A percentile compares a stretch with the other conserved stretches of the same genome.
phyloP scores from a whole-genome alignment of 192 early-diverging fungal genomes.

The Backusella parvicylindrica region DNA sequence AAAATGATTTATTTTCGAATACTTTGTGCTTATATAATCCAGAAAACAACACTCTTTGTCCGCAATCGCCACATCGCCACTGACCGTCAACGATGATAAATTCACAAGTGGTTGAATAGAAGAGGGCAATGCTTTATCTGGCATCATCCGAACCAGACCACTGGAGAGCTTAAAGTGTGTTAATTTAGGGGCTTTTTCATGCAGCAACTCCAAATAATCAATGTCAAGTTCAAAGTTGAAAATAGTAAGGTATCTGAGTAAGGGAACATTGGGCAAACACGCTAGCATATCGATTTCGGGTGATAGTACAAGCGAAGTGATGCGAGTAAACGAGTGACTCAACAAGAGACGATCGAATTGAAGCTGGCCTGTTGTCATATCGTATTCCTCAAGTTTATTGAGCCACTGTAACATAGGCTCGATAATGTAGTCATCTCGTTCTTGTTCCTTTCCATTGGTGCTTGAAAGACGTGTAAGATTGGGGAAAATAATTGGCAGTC shows the following conservation, averaged over 20 bases:
- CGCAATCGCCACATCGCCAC: not conserved
- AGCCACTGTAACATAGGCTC: not conserved
- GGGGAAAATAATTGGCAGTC: not conserved
- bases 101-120: not conserved
- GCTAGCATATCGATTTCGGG: not conserved
- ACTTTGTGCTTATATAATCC: not conserved
- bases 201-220: not conserved
- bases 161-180: not conserved
- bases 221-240: not conserved
- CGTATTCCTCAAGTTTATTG: not conserved
- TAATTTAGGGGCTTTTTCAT: not conserved
- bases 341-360: not conserved
- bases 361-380: not conserved
- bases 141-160: not conserved
- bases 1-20: not conserved
- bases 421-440: not conserved
- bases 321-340: not conserved
- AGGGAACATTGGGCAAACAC: not conserved
- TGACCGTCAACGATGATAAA: not conserved
- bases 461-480: not conserved
- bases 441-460: not conserved
- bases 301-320: not conserved
- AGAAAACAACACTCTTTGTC: not conserved
- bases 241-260: not conserved
- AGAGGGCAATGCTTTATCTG: not conserved